These are phyloP conservation scores for Moelleriella libera DNA, from an alignment of 2,329 filamentous ascomycete genomes.

Conservation along the genomic window DNA sequence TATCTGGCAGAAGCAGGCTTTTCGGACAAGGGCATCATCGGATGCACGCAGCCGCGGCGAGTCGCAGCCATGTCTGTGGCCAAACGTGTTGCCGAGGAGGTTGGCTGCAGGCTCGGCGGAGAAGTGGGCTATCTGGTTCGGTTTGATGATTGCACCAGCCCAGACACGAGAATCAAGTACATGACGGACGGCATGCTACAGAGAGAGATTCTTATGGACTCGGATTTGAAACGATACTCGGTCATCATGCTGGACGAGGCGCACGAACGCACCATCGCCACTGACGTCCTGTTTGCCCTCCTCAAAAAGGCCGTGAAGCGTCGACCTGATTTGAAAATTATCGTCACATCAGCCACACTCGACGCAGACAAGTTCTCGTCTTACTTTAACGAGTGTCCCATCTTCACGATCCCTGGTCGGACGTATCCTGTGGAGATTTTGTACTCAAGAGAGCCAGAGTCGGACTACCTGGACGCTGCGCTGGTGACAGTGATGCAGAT, in stretches of 20 bases:
- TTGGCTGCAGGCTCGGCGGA: constrained; percentile 77
- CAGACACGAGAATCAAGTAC: constrained; percentile 90
- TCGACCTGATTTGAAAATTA: constrained; percentile 79
- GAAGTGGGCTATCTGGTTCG: constrained; percentile 96
- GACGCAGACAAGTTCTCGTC: constrained; percentile 95
- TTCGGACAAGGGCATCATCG: constrained; percentile 75
- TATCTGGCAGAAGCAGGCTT: constrained; percentile 90
- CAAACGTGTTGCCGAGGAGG: constrained; percentile 90
- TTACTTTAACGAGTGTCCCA: constrained; percentile 92
- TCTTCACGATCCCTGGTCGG: constrained; percentile 89
- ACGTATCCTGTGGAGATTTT: constrained; percentile 94
- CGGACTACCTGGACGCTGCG: constrained; percentile 86
- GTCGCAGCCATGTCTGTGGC: constrained; percentile 97
- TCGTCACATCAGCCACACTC: constrained; percentile 90
- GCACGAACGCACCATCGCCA: constrained; percentile 92
- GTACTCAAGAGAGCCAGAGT: constrained; percentile 88
- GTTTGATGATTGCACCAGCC: constrained; percentile 87
- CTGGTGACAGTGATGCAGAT: constrained; percentile 98
- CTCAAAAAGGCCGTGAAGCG: constrained; percentile 86
- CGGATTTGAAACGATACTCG: constrained; percentile 77
- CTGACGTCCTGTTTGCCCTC: constrained; percentile 86
- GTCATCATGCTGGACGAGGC: constrained; percentile 98
- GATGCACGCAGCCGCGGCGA: constrained; percentile 92
- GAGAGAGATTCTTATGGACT: constrained; percentile 85
- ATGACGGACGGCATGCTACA: constrained; percentile 99